phyloP scores from a whole-genome alignment of 345 rosid genomes.

The Arabidopsis suecica region DNA sequence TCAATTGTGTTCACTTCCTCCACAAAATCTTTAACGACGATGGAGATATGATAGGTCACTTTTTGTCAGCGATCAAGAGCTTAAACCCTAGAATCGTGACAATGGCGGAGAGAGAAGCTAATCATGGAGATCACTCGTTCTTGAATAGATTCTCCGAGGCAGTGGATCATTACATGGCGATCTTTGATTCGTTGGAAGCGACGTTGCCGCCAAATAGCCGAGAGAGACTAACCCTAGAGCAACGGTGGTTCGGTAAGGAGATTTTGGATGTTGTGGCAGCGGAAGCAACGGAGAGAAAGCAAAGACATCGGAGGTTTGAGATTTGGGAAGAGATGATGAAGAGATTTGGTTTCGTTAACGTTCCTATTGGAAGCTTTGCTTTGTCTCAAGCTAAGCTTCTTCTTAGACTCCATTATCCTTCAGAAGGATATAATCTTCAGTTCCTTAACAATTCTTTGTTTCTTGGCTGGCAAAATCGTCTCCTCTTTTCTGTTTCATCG shows the following conservation, averaged over 20 bases:
- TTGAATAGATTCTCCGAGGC: conserved; percentile 74
- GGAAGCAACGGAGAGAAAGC: conserved; percentile 65
- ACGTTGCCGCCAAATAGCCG: conserved; percentile 87
- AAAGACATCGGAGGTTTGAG: conserved; percentile 67
- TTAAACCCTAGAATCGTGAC: conserved; percentile 82
- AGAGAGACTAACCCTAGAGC: conserved; percentile 81
- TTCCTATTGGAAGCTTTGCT: conserved; percentile 80
- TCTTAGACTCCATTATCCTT: conserved; percentile 90
- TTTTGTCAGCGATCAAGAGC: conserved; percentile 67
- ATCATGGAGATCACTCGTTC: conserved; percentile 72
- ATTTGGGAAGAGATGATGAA: conserved; percentile 76
- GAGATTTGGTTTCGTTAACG: conserved; percentile 67
- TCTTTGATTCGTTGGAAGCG: conserved; percentile 89
- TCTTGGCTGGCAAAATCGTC: conserved; percentile 86
- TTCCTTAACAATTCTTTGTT: conserved; percentile 63
- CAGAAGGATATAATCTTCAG: conserved; percentile 89
- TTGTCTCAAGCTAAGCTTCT: conserved; percentile 93
- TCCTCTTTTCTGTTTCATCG: conserved; percentile 91
- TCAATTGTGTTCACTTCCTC: conserved; percentile 77
- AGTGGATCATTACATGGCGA: conserved; percentile 73
- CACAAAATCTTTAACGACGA: conserved; percentile 67
- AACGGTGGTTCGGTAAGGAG: conserved; percentile 88
- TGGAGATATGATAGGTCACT: conserved; percentile 49
- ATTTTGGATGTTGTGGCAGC: conserved; percentile 73
- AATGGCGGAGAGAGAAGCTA: conserved; percentile 82